phyloP scores from a whole-genome alignment of 306 rosid genomes.

The Casuarina equisetifolia region DNA sequence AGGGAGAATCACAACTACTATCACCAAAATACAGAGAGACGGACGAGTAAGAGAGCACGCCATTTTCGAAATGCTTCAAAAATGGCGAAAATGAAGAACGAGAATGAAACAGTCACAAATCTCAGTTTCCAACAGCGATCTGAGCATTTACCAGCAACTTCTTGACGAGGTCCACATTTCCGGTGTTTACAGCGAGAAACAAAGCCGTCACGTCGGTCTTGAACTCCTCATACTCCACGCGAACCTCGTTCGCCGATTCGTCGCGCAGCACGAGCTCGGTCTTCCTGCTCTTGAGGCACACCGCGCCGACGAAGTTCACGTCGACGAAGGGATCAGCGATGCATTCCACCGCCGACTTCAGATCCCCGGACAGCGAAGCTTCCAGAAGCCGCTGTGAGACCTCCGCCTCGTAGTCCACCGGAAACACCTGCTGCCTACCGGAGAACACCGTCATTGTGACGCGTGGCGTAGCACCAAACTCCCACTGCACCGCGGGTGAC shows the following conservation, averaged over 20 bases:
- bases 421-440: constrained; percentile 78
- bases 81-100: constrained; percentile 16
- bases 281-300: constrained; percentile 48
- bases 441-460: constrained; percentile 74
- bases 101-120: constrained; percentile 38
- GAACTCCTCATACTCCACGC: constrained; percentile 63
- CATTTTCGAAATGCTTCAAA: background rate
- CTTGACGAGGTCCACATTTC: constrained; percentile 53
- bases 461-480: background rate
- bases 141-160: constrained; percentile 62
- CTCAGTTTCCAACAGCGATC: constrained; percentile 29
- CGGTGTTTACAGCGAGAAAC: constrained; percentile 82
- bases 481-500: constrained; percentile 18
- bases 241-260: constrained; percentile 64
- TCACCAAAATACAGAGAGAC: background rate
- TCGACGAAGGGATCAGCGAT: constrained; percentile 74
- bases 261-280: constrained; percentile 49
- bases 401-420: constrained; percentile 75
- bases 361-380: constrained; percentile 79
- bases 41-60: background rate
- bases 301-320: constrained; percentile 85
- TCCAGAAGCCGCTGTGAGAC: constrained; percentile 80
- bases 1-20: background rate
- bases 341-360: constrained; percentile 54
- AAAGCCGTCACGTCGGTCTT: constrained; percentile 82